phyloP scores from a whole-genome alignment of 768 basidiomycete genomes.

The Tremella mesenterica region DNA sequence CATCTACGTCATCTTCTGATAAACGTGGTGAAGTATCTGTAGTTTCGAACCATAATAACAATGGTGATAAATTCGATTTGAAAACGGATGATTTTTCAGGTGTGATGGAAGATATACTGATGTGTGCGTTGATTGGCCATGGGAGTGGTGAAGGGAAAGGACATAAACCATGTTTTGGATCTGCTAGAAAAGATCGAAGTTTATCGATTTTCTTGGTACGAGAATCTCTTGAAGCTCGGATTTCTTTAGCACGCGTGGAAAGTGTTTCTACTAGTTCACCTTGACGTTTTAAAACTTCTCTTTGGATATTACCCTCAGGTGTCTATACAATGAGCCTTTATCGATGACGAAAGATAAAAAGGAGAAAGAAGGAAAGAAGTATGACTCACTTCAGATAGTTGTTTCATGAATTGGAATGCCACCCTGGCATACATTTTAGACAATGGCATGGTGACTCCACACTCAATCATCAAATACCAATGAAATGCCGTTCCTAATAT shows the following conservation, averaged over 20 bases:
- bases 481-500: conserved; percentile 84
- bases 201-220: conserved; percentile 97
- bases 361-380: too few relatives aligned
- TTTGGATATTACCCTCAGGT: conserved; percentile 62
- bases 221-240: conserved; percentile 81
- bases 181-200: conserved; percentile 70
- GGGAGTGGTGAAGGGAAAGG: conserved; percentile 65
- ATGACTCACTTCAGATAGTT: conserved; percentile 71
- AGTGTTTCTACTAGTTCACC: conserved; percentile 79
- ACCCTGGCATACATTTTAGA: conserved; percentile 91
- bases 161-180: conserved; percentile 74
- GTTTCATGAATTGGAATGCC: conserved; percentile 80
- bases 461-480: conserved; percentile 95
- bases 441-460: conserved; percentile 66
- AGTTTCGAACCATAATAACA: conserved; percentile 82
- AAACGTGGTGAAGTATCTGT: conserved; percentile 49
- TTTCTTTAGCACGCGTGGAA: conserved; percentile 73
- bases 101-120: conserved; percentile 75
- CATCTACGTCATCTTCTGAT: neutral
- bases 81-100: conserved; percentile 90
- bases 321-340: conserved; percentile 17
- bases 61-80: conserved; percentile 90
- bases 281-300: conserved; percentile 84
- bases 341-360: neutral
- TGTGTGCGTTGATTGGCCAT: conserved; percentile 78